A percentile compares a stretch with the other conserved stretches of the same genome.
Evolutionary conservation across 2,329 filamentous ascomycete species (phyloP).

Genomic region (Xylariales sp.): DNA sequence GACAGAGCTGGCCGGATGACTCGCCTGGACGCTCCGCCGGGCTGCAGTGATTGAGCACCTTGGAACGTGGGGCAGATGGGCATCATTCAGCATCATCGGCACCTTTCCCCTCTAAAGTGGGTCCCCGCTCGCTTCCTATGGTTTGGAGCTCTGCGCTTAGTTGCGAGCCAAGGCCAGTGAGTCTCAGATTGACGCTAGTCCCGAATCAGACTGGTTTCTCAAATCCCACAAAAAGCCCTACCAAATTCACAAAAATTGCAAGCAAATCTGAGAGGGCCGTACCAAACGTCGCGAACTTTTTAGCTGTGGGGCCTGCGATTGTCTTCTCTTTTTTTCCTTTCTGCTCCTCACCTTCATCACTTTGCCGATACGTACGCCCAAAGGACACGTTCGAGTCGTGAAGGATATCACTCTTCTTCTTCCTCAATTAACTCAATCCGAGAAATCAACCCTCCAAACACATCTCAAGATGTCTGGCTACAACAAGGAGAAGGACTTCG

Average conservation of each 20-base stretch:
- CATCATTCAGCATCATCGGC: too few relatives aligned
- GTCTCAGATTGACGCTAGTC: background rate
- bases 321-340: slow-evolving; percentile 10
- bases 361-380: slow-evolving; percentile 61
- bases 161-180: background rate
- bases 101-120: too few relatives aligned
- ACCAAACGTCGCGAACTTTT: slow-evolving; percentile 1
- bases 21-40: slow-evolving; percentile 4
- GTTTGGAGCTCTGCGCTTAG: too few relatives aligned
- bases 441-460: slow-evolving; percentile 16
- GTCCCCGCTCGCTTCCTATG: background rate
- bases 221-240: slow-evolving; percentile 2
- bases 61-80: slow-evolving; percentile 1
- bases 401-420: slow-evolving; percentile 49
- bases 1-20: slow-evolving; percentile 7
- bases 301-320: too few relatives aligned
- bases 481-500: slow-evolving; percentile 95
- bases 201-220: background rate
- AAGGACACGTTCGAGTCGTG: slow-evolving; percentile 71
- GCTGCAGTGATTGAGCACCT: background rate
- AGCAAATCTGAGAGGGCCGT: too few relatives aligned
- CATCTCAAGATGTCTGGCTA: slow-evolving; percentile 70
- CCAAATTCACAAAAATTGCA: too few relatives aligned
- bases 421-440: slow-evolving; percentile 11
- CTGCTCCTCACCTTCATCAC: slow-evolving; percentile 60